phyloP scores from a whole-genome alignment of 805 yeast genomes.

The Candida koratica region DNA sequence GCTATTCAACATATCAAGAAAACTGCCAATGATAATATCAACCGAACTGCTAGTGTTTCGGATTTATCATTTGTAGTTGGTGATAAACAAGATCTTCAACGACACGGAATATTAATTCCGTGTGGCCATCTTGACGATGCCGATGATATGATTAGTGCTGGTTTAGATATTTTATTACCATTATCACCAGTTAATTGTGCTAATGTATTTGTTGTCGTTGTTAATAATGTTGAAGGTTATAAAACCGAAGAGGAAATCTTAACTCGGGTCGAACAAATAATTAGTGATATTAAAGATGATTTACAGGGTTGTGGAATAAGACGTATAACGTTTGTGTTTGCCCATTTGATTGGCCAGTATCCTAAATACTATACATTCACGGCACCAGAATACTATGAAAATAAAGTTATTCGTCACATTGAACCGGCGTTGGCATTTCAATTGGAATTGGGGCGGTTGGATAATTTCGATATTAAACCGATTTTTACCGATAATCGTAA shows the following conservation, averaged over 20 bases:
- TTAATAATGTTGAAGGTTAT: slow-evolving; percentile 71
- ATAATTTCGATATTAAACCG: slow-evolving; percentile 92
- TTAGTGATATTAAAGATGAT: slow-evolving; percentile 67
- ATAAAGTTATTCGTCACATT: slow-evolving; percentile 91
- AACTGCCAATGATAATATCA: slow-evolving; percentile 46
- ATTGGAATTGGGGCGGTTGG: slow-evolving; percentile 88
- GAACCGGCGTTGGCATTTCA: slow-evolving; percentile 99
- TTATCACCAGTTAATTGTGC: slow-evolving; percentile 34
- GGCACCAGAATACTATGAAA: slow-evolving; percentile 82
- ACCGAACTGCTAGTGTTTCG: slow-evolving; percentile 88
- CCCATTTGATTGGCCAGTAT: slow-evolving; percentile 77
- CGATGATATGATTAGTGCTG: slow-evolving; percentile 75
- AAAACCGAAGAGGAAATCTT: slow-evolving; percentile 66
- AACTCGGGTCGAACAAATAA: slow-evolving; percentile 55
- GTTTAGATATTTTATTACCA: slow-evolving; percentile 58
- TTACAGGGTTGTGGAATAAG: slow-evolving; percentile 72
- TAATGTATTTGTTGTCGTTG: slow-evolving; percentile 80
- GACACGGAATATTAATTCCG: slow-evolving; percentile 84
- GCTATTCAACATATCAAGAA: slow-evolving; percentile 51
- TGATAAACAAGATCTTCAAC: slow-evolving; percentile 61
- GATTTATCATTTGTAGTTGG: slow-evolving; percentile 85
- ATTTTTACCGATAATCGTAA: slow-evolving; percentile 95
- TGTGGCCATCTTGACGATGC: slow-evolving; percentile 82
- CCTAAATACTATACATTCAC: slow-evolving; percentile 96
- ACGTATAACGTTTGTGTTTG: slow-evolving; percentile 89